These are phyloP conservation scores for Amanita thiersii DNA, from an alignment of 768 basidiomycete genomes.

Conservation along the genomic window DNA sequence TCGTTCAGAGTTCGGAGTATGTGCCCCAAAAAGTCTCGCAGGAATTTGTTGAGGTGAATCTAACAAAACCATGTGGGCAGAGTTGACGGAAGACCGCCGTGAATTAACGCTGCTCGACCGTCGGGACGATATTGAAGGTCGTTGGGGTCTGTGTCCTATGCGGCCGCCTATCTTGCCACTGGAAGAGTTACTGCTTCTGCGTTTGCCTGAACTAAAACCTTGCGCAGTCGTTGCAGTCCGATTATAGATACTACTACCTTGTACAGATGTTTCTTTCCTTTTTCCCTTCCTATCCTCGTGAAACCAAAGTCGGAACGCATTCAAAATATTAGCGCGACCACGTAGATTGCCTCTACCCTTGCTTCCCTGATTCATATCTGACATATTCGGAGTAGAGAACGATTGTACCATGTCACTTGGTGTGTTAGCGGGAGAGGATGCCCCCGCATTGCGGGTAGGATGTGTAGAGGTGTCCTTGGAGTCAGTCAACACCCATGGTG, in stretches of 20 bases:
- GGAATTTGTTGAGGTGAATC: slow-evolving; percentile 52
- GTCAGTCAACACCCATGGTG: slow-evolving; percentile 69
- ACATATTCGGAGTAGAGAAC: slow-evolving; percentile 34
- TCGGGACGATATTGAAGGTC: slow-evolving; percentile 71
- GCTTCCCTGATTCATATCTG: slow-evolving; percentile 14
- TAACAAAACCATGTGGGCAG: slow-evolving; percentile 41
- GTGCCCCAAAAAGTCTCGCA: slow-evolving; percentile 62
- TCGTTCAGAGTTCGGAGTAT: slow-evolving; percentile 83
- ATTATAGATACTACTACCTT: slow-evolving; percentile 19
- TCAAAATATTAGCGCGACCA: slow-evolving; percentile 73
- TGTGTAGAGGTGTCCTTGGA: slow-evolving; percentile 28
- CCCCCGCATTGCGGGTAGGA: slow-evolving; percentile 14
- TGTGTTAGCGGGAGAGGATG: slow-evolving; percentile 43
- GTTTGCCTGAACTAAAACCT: slow-evolving; percentile 30
- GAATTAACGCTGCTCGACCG: slow-evolving; percentile 92
- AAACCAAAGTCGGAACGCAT: slow-evolving; percentile 87
- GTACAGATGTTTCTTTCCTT: slow-evolving; percentile 44
- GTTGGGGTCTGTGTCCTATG: slow-evolving; percentile 46
- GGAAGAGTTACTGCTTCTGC: slow-evolving; percentile 36
- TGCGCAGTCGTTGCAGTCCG: slow-evolving; percentile 13
- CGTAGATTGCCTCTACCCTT: slow-evolving; percentile 21
- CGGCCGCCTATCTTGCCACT: slow-evolving; percentile 14
- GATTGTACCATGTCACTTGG: slow-evolving; percentile 45
- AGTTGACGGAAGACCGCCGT: slow-evolving; percentile 49
- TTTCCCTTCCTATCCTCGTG: slow-evolving; percentile 88